A percentile compares a stretch with the other conserved stretches of the same genome.
Evolutionary conservation across 169 alveolate genomes (phyloP).

Genomic region (Eimeria necatrix): DNA sequence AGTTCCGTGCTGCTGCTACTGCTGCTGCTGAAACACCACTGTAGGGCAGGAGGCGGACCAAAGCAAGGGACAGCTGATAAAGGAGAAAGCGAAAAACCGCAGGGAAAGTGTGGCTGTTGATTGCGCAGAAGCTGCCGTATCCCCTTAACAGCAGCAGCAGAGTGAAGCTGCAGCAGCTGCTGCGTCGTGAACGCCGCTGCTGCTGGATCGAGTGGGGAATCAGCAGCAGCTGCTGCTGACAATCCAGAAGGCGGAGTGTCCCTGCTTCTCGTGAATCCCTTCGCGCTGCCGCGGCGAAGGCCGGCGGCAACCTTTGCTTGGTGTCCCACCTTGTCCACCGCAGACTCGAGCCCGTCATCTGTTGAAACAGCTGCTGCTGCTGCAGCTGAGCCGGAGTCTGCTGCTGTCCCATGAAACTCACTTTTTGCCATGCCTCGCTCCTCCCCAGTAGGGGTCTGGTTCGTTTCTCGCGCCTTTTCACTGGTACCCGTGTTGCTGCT

Average conservation of each 20-base stretch:
- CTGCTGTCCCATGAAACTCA: background rate
- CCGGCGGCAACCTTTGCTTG: background rate
- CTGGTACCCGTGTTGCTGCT: background rate
- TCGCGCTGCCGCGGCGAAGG: constrained; percentile 52
- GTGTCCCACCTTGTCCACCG: background rate
- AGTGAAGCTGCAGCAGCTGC: constrained; percentile 53
- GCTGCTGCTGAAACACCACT: constrained; percentile 1
- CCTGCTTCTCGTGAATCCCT: background rate
- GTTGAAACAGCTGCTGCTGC: constrained; percentile 54
- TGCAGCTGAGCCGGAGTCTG: background rate
- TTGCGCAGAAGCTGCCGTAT: constrained; percentile 20
- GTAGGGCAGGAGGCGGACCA: constrained; percentile 15
- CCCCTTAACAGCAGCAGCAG: constrained; percentile 22
- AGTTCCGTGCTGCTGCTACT: background rate
- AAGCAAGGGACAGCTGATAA: constrained; percentile 9
- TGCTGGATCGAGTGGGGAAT: background rate
- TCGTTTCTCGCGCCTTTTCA: background rate
- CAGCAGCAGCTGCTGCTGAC: constrained; percentile 1
- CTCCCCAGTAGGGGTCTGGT: background rate
- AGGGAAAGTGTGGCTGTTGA: constrained; percentile 58
- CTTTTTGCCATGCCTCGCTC: background rate
- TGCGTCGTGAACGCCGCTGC: constrained; percentile 14
- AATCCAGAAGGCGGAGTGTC: background rate
- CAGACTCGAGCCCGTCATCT: background rate
- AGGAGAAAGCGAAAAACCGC: constrained; percentile 66